These are phyloP conservation scores for Chrysoporthe deuterocubensis DNA, from an alignment of 2,329 filamentous ascomycete species.

Conservation along the genomic window DNA sequence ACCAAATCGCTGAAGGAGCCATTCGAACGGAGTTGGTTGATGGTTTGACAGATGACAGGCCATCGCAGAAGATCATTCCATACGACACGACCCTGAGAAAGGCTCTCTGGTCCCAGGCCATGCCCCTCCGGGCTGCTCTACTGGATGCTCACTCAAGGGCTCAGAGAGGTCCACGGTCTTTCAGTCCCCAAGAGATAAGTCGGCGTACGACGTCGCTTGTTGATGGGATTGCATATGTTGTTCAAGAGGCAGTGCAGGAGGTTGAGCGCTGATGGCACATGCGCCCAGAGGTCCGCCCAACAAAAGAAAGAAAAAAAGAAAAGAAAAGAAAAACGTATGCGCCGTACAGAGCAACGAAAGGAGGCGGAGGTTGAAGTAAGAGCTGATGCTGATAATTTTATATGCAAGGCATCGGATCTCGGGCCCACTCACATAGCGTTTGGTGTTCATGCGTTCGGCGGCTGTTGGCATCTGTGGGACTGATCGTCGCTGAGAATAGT, in stretches of 20 bases:
- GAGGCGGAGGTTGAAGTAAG: background rate
- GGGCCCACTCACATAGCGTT: conserved; percentile 8
- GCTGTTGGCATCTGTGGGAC: background rate
- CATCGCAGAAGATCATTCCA: background rate
- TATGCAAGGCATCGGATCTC: conserved; percentile 2
- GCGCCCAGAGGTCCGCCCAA: background rate
- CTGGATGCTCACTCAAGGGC: background rate
- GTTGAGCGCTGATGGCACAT: background rate
- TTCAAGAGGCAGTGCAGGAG: background rate
- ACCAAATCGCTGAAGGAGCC: background rate
- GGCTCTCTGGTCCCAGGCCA: background rate
- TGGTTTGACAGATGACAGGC: background rate
- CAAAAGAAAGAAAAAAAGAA: no score
- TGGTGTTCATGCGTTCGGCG: background rate
- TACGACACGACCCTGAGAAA: background rate
- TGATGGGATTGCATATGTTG: background rate
- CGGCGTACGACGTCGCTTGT: background rate
- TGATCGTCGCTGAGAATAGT: background rate
- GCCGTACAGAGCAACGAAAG: background rate
- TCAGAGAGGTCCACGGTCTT: background rate
- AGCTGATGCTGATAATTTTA: background rate
- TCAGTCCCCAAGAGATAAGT: background rate
- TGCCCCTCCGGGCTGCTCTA: background rate
- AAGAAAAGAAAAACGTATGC: background rate
- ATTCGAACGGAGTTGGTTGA: background rate